phyloP scores from a whole-genome alignment of 257 asterid genomes.

The Lavandula angustifolia region DNA sequence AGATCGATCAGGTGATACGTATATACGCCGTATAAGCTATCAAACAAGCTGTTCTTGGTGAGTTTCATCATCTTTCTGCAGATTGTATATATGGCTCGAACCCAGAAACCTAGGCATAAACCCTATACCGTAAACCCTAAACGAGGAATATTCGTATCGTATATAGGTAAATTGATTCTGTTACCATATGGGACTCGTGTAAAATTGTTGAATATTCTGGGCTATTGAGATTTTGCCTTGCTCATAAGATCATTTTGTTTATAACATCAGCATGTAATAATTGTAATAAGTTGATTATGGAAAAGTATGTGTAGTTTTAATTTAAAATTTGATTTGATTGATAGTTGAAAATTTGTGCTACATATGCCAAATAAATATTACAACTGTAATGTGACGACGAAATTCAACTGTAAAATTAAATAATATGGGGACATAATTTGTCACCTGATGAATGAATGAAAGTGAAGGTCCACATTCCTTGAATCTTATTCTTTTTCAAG shows the following conservation, averaged over 20 bases:
- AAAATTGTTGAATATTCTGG: too few relatives aligned
- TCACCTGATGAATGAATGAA: conserved; percentile 6
- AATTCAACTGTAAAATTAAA: not conserved
- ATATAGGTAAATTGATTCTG: too few relatives aligned
- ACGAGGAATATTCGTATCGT: too few relatives aligned
- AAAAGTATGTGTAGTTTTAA: not conserved
- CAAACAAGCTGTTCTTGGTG: conserved; percentile 18
- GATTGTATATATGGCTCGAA: too few relatives aligned
- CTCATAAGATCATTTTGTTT: too few relatives aligned
- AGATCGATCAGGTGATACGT: conserved; percentile 74
- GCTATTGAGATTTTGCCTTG: too few relatives aligned
- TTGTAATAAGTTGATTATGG: not conserved
- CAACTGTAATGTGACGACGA: too few relatives aligned
- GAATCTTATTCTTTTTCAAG: too few relatives aligned
- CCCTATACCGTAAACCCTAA: too few relatives aligned
- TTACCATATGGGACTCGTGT: too few relatives aligned
- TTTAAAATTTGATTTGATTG: not conserved
- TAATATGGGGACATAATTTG: not conserved
- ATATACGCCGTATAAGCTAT: conserved; percentile 64
- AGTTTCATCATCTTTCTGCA: not conserved
- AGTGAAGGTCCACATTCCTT: not conserved
- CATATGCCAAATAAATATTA: conserved; percentile 10
- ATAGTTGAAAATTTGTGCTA: conserved; percentile 17
- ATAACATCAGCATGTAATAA: too few relatives aligned
- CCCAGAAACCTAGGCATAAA: too few relatives aligned